Percentiles rank a stretch among this genome's conserved stretches.
Evolutionary conservation across 2,329 filamentous ascomycete species (phyloP).

Genomic region (Pezicula neosporulosa): DNA sequence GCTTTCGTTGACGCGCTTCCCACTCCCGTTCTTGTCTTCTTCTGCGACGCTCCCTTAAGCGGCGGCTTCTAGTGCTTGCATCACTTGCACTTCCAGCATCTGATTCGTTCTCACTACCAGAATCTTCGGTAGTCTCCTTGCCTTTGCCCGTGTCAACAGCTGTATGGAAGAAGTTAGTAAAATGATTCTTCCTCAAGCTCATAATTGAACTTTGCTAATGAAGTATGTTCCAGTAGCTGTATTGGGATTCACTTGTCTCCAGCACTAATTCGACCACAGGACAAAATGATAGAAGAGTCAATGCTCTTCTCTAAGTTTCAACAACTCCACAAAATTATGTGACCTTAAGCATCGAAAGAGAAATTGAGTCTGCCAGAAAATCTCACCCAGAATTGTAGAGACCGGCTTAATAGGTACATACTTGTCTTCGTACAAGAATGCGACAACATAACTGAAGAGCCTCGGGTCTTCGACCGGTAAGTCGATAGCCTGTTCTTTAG

Average conservation of each 20-base stretch:
- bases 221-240: too few species aligned
- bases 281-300: too few species aligned
- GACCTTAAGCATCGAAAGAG: too few species aligned
- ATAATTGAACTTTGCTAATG: too few species aligned
- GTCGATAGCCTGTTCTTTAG: slow-evolving; percentile 41
- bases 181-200: background rate
- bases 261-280: too few species aligned
- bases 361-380: background rate
- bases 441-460: slow-evolving; percentile 48
- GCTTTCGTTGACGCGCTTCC: slow-evolving; percentile 38
- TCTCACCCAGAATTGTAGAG: slow-evolving; percentile 35
- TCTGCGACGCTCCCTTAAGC: slow-evolving; percentile 30
- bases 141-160: slow-evolving; percentile 37
- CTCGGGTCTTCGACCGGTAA: slow-evolving; percentile 48
- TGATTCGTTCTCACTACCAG: slow-evolving; percentile 23
- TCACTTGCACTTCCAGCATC: slow-evolving; percentile 34
- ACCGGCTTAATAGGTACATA: slow-evolving; percentile 43
- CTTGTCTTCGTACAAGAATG: slow-evolving; percentile 45
- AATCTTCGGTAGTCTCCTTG: slow-evolving; percentile 32
- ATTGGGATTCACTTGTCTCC: too few species aligned
- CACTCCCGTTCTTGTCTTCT: slow-evolving; percentile 32
- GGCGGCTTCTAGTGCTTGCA: slow-evolving; percentile 27
- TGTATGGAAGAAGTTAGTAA: slow-evolving; percentile 7
- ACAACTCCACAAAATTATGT: too few species aligned
- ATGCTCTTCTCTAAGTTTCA: too few species aligned